phyloP scores from a whole-genome alignment of 2,329 filamentous ascomycete species.

The Ceratocystiopsis brevicomis region DNA sequence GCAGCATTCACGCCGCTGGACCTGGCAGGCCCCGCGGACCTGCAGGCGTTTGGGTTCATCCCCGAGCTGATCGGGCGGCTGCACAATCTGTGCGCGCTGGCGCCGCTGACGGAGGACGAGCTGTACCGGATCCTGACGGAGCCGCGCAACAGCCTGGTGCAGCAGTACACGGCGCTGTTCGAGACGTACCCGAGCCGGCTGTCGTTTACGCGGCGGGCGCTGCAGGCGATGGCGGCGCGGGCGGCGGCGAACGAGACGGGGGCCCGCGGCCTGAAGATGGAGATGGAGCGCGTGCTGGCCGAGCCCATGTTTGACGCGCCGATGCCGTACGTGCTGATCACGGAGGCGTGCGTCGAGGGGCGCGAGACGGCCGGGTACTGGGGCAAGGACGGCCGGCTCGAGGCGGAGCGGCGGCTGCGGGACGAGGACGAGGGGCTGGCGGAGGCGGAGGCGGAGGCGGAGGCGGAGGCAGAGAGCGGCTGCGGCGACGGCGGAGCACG shows the following conservation, averaged over 20 bases:
- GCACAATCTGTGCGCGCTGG: slow-evolving; percentile 73
- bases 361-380: slow-evolving; percentile 40
- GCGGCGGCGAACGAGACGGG: slow-evolving; percentile 50
- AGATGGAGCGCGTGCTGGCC: slow-evolving; percentile 59
- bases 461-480: background rate
- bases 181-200: slow-evolving; percentile 61
- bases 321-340: slow-evolving; percentile 56
- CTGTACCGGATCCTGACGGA: slow-evolving; percentile 83
- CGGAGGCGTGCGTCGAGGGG: slow-evolving; percentile 47
- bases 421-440: slow-evolving; percentile 34
- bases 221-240: slow-evolving; percentile 60
- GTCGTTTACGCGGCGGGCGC: slow-evolving; percentile 61
- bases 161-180: slow-evolving; percentile 80
- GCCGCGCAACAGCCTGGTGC: slow-evolving; percentile 70
- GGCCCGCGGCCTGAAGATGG: slow-evolving; percentile 58
- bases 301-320: slow-evolving; percentile 72
- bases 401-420: slow-evolving; percentile 47
- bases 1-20: slow-evolving; percentile 40
- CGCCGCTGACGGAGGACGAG: slow-evolving; percentile 46
- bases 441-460: too few species aligned
- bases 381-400: slow-evolving; percentile 51
- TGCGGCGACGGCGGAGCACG: background rate
- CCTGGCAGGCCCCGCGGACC: slow-evolving; percentile 53
- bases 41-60: slow-evolving; percentile 79
- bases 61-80: slow-evolving; percentile 92